Percentiles rank a stretch among this genome's conserved stretches.
phyloP scores from a whole-genome alignment of 73 alveolate species.

The Paramecium pentaurelia region DNA sequence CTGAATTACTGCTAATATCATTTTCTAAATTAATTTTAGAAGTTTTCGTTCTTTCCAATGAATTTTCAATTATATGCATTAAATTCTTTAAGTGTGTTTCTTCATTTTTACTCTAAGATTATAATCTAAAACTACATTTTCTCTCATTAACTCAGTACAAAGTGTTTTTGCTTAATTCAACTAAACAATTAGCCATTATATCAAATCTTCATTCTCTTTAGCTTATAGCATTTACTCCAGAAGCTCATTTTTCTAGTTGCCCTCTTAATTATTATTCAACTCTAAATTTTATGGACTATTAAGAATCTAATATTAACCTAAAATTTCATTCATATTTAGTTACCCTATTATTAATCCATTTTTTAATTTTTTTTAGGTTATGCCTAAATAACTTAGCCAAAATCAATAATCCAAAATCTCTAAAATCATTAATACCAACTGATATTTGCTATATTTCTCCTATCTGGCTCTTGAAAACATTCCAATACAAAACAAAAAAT shows the following conservation, averaged over 20 bases:
- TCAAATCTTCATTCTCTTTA: background rate
- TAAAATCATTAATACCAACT: background rate
- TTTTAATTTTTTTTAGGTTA: background rate
- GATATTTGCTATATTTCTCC: background rate
- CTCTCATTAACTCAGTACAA: background rate
- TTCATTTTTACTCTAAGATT: background rate
- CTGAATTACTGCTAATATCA: background rate
- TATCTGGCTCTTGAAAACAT: background rate
- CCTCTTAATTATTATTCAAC: background rate
- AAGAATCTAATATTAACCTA: background rate
- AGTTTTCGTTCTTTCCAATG: background rate
- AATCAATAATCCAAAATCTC: background rate
- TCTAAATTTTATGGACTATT: background rate
- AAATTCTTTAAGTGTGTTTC: background rate
- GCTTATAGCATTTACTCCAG: background rate
- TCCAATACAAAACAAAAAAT: background rate
- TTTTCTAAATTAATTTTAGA: background rate
- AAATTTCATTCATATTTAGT: background rate
- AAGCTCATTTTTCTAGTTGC: background rate
- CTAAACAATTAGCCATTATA: background rate
- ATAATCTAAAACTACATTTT: background rate
- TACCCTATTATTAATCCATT: background rate
- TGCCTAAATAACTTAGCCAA: background rate
- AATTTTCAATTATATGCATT: background rate
- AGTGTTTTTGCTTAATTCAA: background rate